Base-by-base conservation (phyloP, 371 early-diverging fungal genomes). In the Mucor irregularis region DNA sequence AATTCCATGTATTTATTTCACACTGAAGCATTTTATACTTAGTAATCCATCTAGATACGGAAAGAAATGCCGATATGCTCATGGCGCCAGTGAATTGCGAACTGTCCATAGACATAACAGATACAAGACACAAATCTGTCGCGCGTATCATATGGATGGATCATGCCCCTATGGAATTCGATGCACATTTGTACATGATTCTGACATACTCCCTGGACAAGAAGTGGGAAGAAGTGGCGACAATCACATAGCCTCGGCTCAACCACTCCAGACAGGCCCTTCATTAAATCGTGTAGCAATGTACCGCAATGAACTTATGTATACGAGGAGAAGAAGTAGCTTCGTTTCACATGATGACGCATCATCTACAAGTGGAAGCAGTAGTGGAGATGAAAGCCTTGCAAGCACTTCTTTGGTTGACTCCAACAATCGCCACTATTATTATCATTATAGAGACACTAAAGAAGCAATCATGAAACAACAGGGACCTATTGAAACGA, bases 11-110 rank as follows among this genome's bases (percentile, higher is more conserved):
- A 22, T 43, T 28, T n/a, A 24, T 17, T 29, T 34, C 6, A 24
- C 35, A 11, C 24, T 31, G 21, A 19, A 30, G 6, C 10, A 33
- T 46, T 16, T 35, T 29, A 31, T 26, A 35, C 34, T 29, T 29
- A 21, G 21, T 3, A 5, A n/a, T 47, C 14, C 6, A 37, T 37
- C 7, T 40, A 84, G 87, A 57, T 99, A 97, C 74, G 95, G 92
- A 5, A 83, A 79, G 21, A 92, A 92, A 74, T 99, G 99, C 72
- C 94, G 96, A 62, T 99, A 97, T 84, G 98, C 97, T 6, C 99
- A 99, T 71, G 86, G 87, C n/a, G 55, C 62, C 13, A 42, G 52
- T 24, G 98, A 99, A 71, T 80, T 98, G 26, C 84, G 97, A 8
- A 62, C 71, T 10, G 87, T 93, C 2, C 78, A 82, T 34, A 88